These are phyloP conservation scores for Lophiostoma macrostomum DNA, from an alignment of 495 filamentous ascomycete genomes.

Conservation along the genomic window DNA sequence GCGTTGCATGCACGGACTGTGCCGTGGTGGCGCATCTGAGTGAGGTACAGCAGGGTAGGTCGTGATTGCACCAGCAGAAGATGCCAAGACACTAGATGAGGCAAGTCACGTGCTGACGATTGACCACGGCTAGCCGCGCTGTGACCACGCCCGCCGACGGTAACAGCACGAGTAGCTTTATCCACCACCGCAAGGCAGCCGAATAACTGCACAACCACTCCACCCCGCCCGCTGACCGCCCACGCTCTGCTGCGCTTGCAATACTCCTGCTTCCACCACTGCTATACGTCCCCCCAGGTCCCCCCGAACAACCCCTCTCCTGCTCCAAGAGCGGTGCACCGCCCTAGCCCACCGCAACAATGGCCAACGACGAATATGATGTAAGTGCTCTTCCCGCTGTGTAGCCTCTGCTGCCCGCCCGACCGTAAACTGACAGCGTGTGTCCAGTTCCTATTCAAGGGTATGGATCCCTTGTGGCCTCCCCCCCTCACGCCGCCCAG, in stretches of 20 bases:
- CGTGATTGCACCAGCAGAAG: too few species aligned
- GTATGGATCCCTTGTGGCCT: conserved; percentile 46
- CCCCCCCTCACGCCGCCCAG: conserved; percentile 31
- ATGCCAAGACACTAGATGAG: too few species aligned
- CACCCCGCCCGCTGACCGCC: neutral
- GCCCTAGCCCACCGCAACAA: conserved; percentile 46
- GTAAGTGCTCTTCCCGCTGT: conserved; percentile 56
- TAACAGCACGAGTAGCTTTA: conserved; percentile 6
- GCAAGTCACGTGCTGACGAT: too few species aligned
- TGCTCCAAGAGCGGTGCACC: conserved; percentile 1
- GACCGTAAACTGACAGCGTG: conserved; percentile 24
- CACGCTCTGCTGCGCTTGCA: neutral
- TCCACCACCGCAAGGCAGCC: conserved; percentile 16
- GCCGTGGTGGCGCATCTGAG: too few species aligned
- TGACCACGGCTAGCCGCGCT: neutral
- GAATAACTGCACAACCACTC: neutral
- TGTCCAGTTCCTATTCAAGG: conserved; percentile 97
- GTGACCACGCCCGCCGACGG: neutral
- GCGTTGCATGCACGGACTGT: too few species aligned
- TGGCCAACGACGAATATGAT: conserved; percentile 99
- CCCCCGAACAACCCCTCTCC: neutral
- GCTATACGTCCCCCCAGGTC: neutral
- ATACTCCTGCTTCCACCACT: neutral
- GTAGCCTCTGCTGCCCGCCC: conserved; percentile 25
- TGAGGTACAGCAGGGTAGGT: too few species aligned